Evolutionary conservation across 2,329 filamentous ascomycete genomes (phyloP).

Genomic region (Stemphylium vesicarium): DNA sequence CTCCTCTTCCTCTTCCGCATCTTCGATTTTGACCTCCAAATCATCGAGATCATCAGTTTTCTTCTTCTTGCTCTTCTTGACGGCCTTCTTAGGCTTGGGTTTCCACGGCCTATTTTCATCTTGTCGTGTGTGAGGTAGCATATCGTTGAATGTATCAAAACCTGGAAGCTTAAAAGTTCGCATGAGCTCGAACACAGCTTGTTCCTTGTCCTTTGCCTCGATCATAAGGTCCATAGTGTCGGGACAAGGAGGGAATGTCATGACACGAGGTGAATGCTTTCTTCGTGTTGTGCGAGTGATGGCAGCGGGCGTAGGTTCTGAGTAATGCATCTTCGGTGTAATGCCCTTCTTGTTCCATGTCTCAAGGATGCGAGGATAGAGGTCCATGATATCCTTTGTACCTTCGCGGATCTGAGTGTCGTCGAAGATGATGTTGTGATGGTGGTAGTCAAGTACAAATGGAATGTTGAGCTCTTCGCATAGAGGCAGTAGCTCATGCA

Average conservation of each 20-base stretch:
- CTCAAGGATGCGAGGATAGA: slow-evolving; percentile 78
- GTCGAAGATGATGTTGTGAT: slow-evolving; percentile 94
- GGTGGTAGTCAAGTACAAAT: slow-evolving; percentile 89
- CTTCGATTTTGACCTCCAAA: slow-evolving; percentile 52
- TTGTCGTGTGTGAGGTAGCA: slow-evolving; percentile 76
- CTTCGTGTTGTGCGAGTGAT: slow-evolving; percentile 78
- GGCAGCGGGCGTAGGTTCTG: slow-evolving; percentile 77
- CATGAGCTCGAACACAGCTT: slow-evolving; percentile 95
- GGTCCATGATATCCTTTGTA: slow-evolving; percentile 76
- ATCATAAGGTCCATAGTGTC: slow-evolving; percentile 97
- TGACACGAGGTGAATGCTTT: slow-evolving; percentile 83
- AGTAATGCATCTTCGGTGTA: slow-evolving; percentile 96
- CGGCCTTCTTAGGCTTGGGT: slow-evolving; percentile 49
- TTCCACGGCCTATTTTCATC: slow-evolving; percentile 71
- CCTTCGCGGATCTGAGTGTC: slow-evolving; percentile 75
- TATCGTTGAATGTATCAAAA: slow-evolving; percentile 74
- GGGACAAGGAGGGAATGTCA: slow-evolving; percentile 80
- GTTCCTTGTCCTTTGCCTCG: slow-evolving; percentile 97
- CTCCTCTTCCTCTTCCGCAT: slow-evolving; percentile 46
- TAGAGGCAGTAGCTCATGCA: slow-evolving; percentile 86
- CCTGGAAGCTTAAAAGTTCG: slow-evolving; percentile 83
- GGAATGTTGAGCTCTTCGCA: slow-evolving; percentile 96
- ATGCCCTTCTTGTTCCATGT: slow-evolving; percentile 88
- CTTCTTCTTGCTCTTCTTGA: slow-evolving; percentile 56
- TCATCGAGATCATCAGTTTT: slow-evolving; percentile 47